Evolutionary conservation across 345 rosid species (phyloP), one percentile per base, ranked within the genome.

Genomic region (Schrenkiella parvula): DNA sequence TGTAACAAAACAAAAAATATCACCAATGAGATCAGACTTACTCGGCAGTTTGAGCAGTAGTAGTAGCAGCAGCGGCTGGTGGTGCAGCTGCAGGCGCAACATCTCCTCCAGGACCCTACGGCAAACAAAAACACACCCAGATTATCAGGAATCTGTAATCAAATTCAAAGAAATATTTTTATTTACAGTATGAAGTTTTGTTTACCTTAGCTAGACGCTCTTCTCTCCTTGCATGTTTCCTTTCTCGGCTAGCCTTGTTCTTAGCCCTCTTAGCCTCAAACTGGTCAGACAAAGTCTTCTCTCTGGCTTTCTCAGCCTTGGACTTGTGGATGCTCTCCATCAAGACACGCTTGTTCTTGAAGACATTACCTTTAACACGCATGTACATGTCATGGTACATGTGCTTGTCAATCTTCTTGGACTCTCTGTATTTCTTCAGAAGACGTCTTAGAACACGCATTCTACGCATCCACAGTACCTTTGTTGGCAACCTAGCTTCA

Each of bases 301-400:
- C 81, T 25, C 81, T 72, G 2, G 78, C 81, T 14, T 72, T 78
- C 78, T 78, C 81, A 18, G 81, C 73, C 74, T 78, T 78, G 0
- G 81, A 78, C 74, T 78, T 78, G 71, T 78, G 78, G 59, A 78
- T 78, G 26, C 78, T 72, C 75, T 89, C 95, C 95, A 89, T 89
- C 55, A 89, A 83, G 34, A 89, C 95, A 23, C 95, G 78, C 87
- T 89, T 89, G 83, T 89, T 89, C 88, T 89, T 89, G 44, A 85
- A 89, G 6, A 89, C 95, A 66, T 88, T 88, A 80, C 95, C 95
- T 70, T 88, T 88, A 13, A 86, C 91, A 75, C 71, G 80, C 95
- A 87, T 85, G 87, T 89, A 89, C 95, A 89, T 89, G 82, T 89
- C 95, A 82, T 89, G 95, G 76, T 89, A 89, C 91, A 89, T 89